A percentile compares a stretch with the other conserved stretches of the same genome.
Conservation (phyloP, 1,139 yeast genomes). For the Saccharomycopsis crataegensis region DNA sequence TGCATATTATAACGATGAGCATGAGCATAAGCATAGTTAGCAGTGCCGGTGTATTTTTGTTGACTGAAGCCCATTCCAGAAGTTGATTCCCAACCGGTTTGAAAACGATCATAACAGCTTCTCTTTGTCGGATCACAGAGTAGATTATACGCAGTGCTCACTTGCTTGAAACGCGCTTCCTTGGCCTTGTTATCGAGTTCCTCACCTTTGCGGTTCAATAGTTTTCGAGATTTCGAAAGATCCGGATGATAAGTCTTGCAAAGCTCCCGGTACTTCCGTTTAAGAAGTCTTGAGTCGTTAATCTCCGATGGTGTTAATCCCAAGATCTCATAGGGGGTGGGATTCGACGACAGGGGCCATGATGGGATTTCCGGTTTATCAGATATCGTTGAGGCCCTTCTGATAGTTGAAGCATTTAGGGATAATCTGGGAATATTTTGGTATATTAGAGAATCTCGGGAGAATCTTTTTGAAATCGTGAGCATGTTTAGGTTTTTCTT, state of each 20-base stretch:
- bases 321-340: constrained; percentile 19
- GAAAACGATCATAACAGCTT: constrained; percentile 37
- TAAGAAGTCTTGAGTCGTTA: constrained; percentile 30
- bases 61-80: constrained; percentile 6
- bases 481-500: too few species aligned
- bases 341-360: constrained; percentile 14
- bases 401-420: background rate
- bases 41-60: constrained; percentile 6
- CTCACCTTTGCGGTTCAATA: constrained; percentile 29
- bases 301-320: constrained; percentile 1
- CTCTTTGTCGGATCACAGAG: constrained; percentile 49
- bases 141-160: constrained; percentile 69
- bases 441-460: background rate
- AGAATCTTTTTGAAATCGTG: background rate
- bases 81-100: constrained; percentile 27
- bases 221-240: constrained; percentile 31
- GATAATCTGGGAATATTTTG: background rate
- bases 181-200: constrained; percentile 36
- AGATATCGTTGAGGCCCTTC: constrained; percentile 8
- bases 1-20: constrained; percentile 15
- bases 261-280: constrained; percentile 49
- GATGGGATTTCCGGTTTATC: constrained; percentile 4
- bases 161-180: constrained; percentile 55
- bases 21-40: constrained; percentile 1
- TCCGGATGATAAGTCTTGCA: constrained; percentile 91